Conservation (phyloP, 2,329 filamentous ascomycete genomes). For the Stemphylium vesicarium region DNA sequence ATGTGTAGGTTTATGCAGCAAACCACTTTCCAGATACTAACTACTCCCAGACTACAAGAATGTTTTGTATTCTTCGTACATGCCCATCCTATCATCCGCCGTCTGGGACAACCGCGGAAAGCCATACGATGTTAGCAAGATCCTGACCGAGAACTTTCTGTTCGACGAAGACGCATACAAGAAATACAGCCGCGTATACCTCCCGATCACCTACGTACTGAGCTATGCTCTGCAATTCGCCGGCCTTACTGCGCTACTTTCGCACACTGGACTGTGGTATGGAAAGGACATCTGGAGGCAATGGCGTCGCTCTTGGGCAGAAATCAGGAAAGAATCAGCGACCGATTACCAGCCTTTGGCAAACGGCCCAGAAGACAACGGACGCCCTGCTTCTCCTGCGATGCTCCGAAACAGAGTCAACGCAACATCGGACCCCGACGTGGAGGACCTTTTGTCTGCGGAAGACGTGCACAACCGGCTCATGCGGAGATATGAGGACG, state of each 20-base stretch:
- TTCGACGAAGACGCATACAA: conserved; percentile 80
- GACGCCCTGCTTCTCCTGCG: conserved; percentile 27
- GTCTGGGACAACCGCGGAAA: conserved; percentile 86
- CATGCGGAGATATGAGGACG: conserved; percentile 83
- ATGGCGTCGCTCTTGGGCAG: conserved; percentile 72
- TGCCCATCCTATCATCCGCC: conserved; percentile 83
- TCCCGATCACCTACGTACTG: conserved; percentile 85
- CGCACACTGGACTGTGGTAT: conserved; percentile 84
- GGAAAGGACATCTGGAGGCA: conserved; percentile 81
- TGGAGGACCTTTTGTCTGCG: conserved; percentile 65
- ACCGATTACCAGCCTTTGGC: conserved; percentile 45
- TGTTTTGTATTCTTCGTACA: conserved; percentile 79
- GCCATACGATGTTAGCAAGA: conserved; percentile 80
- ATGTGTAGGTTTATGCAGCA: conserved; percentile 58
- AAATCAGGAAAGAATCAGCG: conserved; percentile 56
- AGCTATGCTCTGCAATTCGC: conserved; percentile 89
- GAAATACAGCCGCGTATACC: conserved; percentile 81
- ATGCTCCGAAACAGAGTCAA: conserved; percentile 31
- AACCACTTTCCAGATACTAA: conserved; percentile 5
- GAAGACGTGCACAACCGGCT: conserved; percentile 86
- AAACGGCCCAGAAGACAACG: conserved; percentile 43
- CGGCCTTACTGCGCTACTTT: conserved; percentile 76
- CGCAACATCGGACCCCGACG: conserved; percentile 45
- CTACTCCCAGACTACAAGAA: conserved; percentile 69
- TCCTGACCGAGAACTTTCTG: conserved; percentile 77